Evolutionary conservation across 2,329 filamentous ascomycete genomes (phyloP), one percentile per base, ranked within the genome.

Genomic region (Colletotrichum kahawae): DNA sequence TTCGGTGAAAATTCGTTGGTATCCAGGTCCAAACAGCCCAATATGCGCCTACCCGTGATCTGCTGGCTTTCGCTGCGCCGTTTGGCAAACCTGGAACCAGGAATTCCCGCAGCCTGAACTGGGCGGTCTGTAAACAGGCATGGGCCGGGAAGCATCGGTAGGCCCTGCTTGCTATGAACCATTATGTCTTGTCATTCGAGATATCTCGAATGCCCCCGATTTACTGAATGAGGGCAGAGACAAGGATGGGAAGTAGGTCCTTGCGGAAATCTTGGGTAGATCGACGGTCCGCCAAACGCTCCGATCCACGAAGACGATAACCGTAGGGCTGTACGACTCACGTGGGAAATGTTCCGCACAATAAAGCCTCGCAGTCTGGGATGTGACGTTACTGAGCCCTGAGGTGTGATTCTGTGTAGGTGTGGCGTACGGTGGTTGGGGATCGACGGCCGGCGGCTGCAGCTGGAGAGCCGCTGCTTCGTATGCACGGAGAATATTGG

Each of bases 41-140:
- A 12, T 43, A 71, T 75, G 72, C 33, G n/a, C 33, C 36, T 18
- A 51, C 62, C 72, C 72, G 72, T 51, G 36, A 56, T 60, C 16
- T 38, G n/a, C 21, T 63, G 16, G 36, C 14, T 60, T 16, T 24
- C 14, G n/a, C 5, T 21, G 33, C 12, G 18, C 24, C 60, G 34
- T 63, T 43, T 63, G 43, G 43, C 43, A 51, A 51, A 51, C 27
- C 54, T 57, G 54, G 27, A 57, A 57, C 43, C 6, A 57, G 24
- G 21, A 31, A 31, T 57, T 27, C 27, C 54, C 21, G 43, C 43
- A 31, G 27, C 24, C 54, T 31, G 24, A 18, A 18, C 6, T 57
- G 54, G 18, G 27, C 59, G 59, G 31, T 34, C 59, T 62, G 59
- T 21, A 51, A 51, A 51, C 43, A 51, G 43, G 12, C 6, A 24